Evolutionary conservation across 2,329 filamentous ascomycete species (phyloP).

Genomic region (Aureobasidium sp.): DNA sequence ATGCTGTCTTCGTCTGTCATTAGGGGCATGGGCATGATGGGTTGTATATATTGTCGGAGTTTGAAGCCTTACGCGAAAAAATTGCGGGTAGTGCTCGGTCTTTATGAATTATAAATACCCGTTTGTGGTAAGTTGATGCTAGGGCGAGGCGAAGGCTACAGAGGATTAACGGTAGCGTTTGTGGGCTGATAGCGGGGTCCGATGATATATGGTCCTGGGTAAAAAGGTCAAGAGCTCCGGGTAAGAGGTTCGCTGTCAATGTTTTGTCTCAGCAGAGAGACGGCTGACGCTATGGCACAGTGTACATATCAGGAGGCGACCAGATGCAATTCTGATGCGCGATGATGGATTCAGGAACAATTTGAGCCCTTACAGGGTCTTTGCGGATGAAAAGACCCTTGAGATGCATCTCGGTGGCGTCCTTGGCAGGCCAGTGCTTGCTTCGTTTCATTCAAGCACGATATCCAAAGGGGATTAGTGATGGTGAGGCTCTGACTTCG

Average conservation of each 20-base stretch:
- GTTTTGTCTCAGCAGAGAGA: neutral
- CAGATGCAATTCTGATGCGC: neutral
- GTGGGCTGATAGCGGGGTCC: slow-evolving; percentile 8
- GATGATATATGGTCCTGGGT: neutral
- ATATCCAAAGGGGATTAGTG: neutral
- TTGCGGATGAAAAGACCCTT: slow-evolving; percentile 4
- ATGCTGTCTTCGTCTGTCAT: slow-evolving; percentile 19
- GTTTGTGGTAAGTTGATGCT: slow-evolving; percentile 5
- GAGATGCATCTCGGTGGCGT: slow-evolving; percentile 14
- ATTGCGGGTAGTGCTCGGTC: slow-evolving; percentile 13
- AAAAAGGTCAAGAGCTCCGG: neutral
- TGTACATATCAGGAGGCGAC: neutral
- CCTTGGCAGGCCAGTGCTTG: slow-evolving; percentile 17
- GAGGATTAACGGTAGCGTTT: slow-evolving; percentile 13
- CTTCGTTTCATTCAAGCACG: slow-evolving; percentile 1
- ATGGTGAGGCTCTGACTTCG: neutral
- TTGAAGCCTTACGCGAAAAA: neutral
- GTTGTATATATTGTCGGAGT: neutral
- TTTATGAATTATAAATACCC: slow-evolving; percentile 19
- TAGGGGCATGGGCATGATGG: slow-evolving; percentile 20
- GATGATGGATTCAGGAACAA: neutral
- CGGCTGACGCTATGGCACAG: neutral
- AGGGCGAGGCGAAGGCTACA: slow-evolving; percentile 16
- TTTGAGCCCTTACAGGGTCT: slow-evolving; percentile 3
- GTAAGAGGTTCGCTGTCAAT: slow-evolving; percentile 4